phyloP scores from a whole-genome alignment of 371 early-diverging fungal species.

The Nematocida ironsii region DNA sequence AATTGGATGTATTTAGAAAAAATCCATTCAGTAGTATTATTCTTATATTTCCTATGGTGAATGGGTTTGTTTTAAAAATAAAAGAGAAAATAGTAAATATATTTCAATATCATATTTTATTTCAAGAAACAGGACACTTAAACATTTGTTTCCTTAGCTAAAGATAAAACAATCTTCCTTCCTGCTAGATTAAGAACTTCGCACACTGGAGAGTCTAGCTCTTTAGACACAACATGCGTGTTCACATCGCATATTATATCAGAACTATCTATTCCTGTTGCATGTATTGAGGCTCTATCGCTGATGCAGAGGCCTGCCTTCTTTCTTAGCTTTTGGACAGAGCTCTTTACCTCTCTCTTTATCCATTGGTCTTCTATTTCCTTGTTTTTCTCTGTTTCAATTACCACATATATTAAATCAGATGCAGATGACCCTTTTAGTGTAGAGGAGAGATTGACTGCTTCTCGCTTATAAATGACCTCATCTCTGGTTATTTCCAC shows the following conservation, averaged over 20 bases:
- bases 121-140: background rate
- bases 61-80: too few species aligned
- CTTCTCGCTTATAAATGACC: slow-evolving; percentile 58
- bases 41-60: too few species aligned
- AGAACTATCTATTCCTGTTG: slow-evolving; percentile 11
- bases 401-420: slow-evolving; percentile 74
- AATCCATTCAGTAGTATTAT: too few species aligned
- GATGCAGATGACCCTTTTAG: slow-evolving; percentile 37
- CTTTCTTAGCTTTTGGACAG: slow-evolving; percentile 93
- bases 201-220: background rate
- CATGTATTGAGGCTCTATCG: slow-evolving; percentile 54
- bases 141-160: background rate
- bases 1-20: too few species aligned
- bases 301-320: slow-evolving; percentile 71
- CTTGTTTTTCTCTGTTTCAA: slow-evolving; percentile 79
- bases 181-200: slow-evolving; percentile 17
- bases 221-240: background rate
- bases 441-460: slow-evolving; percentile 19
- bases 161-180: background rate
- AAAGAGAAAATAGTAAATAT: too few species aligned
- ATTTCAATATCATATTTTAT: slow-evolving; percentile 8
- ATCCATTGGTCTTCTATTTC: slow-evolving; percentile 82
- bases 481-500: slow-evolving; percentile 55
- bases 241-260: slow-evolving; percentile 44
- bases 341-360: slow-evolving; percentile 93